Conservation (phyloP, 176 grass and related monocot species). For the Oryza longistaminata region DNA sequence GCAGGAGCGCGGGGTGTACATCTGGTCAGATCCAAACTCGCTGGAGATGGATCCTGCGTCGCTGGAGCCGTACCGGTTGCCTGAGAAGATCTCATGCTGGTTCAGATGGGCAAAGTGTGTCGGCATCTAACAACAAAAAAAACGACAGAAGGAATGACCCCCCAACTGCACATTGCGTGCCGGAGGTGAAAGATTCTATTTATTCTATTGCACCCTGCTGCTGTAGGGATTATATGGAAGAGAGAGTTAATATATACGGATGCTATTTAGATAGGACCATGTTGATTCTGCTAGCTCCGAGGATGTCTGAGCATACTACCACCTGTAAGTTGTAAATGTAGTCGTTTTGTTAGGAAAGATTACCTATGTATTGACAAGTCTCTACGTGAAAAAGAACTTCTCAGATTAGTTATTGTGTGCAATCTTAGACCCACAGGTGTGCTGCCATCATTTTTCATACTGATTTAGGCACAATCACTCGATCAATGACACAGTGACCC, state of each 20-base stretch:
- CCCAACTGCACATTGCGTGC: not conserved
- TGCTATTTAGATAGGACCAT: conserved; percentile 5
- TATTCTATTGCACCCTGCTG: conserved; percentile 25
- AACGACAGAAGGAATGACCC: not conserved
- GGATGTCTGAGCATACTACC: not conserved
- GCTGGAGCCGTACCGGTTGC: conserved; percentile 77
- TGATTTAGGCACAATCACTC: too few species aligned
- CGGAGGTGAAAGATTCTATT: conserved; percentile 26
- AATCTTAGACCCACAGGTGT: not conserved
- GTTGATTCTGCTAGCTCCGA: conserved; percentile 19
- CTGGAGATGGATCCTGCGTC: conserved; percentile 66
- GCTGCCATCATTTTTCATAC: not conserved
- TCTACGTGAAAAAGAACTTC: not conserved
- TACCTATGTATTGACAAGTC: not conserved
- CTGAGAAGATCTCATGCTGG: conserved; percentile 74
- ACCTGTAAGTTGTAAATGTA: conserved; percentile 28
- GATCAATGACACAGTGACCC: too few species aligned
- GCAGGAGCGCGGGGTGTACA: conserved; percentile 93
- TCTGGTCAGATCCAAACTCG: conserved; percentile 80
- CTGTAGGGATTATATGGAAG: conserved; percentile 15
- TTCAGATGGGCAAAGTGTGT: conserved; percentile 82
- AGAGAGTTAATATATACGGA: conserved; percentile 8
- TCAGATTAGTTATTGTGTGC: too few species aligned
- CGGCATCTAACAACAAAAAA: conserved; percentile 37
- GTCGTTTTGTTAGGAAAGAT: not conserved